These are phyloP conservation scores for Ulmus americana DNA, from an alignment of 331 rosid species.

Conservation along the genomic window DNA sequence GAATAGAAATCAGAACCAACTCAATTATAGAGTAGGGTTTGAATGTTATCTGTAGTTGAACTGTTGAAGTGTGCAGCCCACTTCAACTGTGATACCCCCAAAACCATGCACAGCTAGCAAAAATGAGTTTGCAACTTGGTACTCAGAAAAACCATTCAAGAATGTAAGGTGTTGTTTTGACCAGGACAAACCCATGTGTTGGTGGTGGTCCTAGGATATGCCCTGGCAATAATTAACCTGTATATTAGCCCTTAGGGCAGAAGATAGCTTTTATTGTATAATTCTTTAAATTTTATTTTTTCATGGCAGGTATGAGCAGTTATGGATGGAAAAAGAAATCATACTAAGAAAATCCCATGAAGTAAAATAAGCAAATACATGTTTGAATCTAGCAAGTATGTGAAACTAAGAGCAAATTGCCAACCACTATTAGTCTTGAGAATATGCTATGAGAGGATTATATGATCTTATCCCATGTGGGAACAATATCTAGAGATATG, in stretches of 20 bases:
- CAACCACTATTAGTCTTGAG: not conserved
- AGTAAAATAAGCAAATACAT: not conserved
- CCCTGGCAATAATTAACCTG: not conserved
- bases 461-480: constrained; percentile 1
- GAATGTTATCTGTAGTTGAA: too few species aligned
- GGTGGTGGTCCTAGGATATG: constrained; percentile 5
- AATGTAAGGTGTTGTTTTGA: not conserved
- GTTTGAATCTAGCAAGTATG: not conserved
- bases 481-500: constrained; percentile 7
- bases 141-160: not conserved
- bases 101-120: too few species aligned
- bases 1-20: too few species aligned
- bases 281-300: not conserved
- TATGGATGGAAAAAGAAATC: not conserved
- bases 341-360: too few species aligned
- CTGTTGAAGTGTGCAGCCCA: too few species aligned
- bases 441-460: not conserved
- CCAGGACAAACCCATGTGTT: constrained; percentile 10
- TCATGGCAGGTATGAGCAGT: not conserved
- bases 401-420: not conserved
- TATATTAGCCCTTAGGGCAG: not conserved
- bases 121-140: not conserved
- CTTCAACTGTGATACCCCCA: too few species aligned
- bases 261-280: not conserved
- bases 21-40: too few species aligned